phyloP scores from a whole-genome alignment of 768 basidiomycete genomes.

The Favolaschia claudopus region DNA sequence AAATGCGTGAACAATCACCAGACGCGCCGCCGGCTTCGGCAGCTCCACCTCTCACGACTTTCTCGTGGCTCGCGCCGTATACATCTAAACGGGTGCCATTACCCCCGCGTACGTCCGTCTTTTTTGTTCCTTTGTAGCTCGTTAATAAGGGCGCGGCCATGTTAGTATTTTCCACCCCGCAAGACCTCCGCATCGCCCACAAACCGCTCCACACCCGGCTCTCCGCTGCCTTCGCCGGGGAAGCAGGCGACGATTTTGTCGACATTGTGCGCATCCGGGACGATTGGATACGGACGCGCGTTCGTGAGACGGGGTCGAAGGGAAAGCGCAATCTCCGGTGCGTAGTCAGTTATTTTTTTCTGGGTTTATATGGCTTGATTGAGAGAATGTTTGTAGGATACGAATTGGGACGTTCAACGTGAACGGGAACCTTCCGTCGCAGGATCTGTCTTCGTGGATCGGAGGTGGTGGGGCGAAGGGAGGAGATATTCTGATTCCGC shows the following conservation, averaged over 20 bases:
- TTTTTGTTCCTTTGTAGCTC: not conserved
- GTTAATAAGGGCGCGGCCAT: conserved; percentile 25
- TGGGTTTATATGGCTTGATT: not conserved
- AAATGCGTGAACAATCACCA: conserved; percentile 3
- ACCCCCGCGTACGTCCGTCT: conserved; percentile 36
- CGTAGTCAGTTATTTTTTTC: conserved; percentile 4
- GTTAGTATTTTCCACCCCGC: conserved; percentile 51
- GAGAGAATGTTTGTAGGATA: conserved; percentile 47
- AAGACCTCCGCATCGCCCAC: conserved; percentile 62
- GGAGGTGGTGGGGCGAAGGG: conserved; percentile 32
- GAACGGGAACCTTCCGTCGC: conserved; percentile 77
- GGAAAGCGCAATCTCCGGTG: conserved; percentile 44
- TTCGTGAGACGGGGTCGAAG: conserved; percentile 43
- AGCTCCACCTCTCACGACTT: conserved; percentile 43
- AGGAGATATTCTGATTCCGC: not conserved
- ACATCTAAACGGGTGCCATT: conserved; percentile 34
- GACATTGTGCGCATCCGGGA: conserved; percentile 69
- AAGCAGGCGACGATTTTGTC: conserved; percentile 62
- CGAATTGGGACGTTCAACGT: conserved; percentile 87
- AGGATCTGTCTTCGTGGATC: conserved; percentile 76
- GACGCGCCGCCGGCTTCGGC: conserved; percentile 27
- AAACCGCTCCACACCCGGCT: conserved; percentile 61
- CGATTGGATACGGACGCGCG: conserved; percentile 64
- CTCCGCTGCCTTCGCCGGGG: conserved; percentile 68
- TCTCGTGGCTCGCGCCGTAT: conserved; percentile 57